Evolutionary conservation across 2,329 filamentous ascomycete genomes (phyloP).

Genomic region (Ophioceras dolichostomum): DNA sequence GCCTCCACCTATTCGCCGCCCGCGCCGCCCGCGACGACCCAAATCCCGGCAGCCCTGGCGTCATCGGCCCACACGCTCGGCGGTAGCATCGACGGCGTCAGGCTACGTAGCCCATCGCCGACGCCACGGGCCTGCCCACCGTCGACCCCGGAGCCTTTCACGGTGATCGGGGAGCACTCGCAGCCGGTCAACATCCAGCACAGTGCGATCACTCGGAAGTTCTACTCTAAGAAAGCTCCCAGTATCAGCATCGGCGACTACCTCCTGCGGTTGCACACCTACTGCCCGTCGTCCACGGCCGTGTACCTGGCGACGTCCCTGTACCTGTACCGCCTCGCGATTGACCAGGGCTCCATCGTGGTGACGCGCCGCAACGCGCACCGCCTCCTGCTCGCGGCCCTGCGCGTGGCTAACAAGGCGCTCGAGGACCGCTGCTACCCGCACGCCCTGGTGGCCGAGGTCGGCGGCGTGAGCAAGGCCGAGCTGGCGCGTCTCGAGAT

Average conservation of each 20-base stretch:
- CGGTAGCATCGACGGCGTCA: conserved; percentile 38
- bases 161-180: conserved; percentile 55
- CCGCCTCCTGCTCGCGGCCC: conserved; percentile 68
- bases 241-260: conserved; percentile 77
- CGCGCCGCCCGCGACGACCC: conserved; percentile 1
- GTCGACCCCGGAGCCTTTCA: conserved; percentile 33
- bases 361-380: conserved; percentile 80
- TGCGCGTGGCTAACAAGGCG: conserved; percentile 86
- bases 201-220: conserved; percentile 77
- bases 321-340: conserved; percentile 75
- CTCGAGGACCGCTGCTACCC: conserved; percentile 87
- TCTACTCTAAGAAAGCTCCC: conserved; percentile 81
- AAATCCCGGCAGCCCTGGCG: not conserved
- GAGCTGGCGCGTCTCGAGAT: conserved; percentile 82
- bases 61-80: conserved; percentile 2
- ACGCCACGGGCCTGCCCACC: conserved; percentile 9
- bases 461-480: conserved; percentile 73
- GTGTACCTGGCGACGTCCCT: conserved; percentile 83
- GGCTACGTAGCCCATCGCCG: conserved; percentile 20
- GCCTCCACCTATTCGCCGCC: too few species aligned
- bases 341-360: conserved; percentile 64
- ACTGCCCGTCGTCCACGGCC: conserved; percentile 85
- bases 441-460: conserved; percentile 70
- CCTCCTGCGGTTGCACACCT: conserved; percentile 73
- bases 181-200: conserved; percentile 69